A percentile compares a stretch with the other conserved stretches of the same genome.
These are phyloP conservation scores for Nicotiana sylvestris DNA, from an alignment of 257 asterid genomes.

Conservation along the genomic window DNA sequence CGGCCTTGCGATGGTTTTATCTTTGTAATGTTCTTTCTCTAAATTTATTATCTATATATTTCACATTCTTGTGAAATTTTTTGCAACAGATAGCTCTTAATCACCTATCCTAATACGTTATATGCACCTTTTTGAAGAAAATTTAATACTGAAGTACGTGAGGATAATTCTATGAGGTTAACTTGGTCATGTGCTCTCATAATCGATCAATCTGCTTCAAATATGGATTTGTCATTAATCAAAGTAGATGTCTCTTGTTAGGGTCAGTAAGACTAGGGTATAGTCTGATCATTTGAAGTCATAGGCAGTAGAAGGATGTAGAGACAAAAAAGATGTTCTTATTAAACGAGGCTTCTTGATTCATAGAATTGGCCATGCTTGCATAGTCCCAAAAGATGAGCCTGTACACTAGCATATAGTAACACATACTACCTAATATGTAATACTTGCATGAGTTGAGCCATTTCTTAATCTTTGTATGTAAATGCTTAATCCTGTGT, in stretches of 20 bases:
- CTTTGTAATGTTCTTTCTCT: not conserved
- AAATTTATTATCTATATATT: not conserved
- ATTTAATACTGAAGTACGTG: not conserved
- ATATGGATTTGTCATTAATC: not conserved
- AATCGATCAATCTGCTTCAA: not conserved
- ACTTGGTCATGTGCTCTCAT: not conserved
- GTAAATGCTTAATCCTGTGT: not conserved
- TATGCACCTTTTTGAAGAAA: not conserved
- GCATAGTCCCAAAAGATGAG: not conserved
- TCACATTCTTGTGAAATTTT: not conserved
- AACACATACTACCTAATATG: not conserved
- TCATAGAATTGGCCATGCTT: not conserved
- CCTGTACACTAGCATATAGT: conserved; percentile 2
- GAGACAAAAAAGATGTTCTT: not conserved
- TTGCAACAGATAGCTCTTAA: not conserved
- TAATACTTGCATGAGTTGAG: not conserved
- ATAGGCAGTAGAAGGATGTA: not conserved
- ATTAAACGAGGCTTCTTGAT: not conserved
- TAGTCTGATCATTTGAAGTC: not conserved
- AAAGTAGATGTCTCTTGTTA: not conserved
- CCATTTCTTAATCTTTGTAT: not conserved
- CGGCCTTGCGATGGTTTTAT: not conserved
- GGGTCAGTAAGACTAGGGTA: not conserved
- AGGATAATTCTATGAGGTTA: not conserved
- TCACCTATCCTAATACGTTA: not conserved